phyloP scores from a whole-genome alignment of 805 yeast species.

The Pichia ethanolica region DNA sequence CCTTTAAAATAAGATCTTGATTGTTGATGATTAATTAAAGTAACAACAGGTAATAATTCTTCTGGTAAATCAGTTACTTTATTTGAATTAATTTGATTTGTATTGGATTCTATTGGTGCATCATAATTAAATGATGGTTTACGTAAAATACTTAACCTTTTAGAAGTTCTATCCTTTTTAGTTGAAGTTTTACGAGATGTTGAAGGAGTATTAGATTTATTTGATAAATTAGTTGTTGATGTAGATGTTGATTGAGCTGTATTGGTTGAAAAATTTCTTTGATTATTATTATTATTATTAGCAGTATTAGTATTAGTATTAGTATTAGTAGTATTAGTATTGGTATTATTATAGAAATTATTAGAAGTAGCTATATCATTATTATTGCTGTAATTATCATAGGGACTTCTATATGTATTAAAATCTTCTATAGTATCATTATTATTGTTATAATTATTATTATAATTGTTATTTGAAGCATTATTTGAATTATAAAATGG shows the following conservation, averaged over 20 bases:
- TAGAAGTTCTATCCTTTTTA: background rate
- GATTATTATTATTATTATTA: too few species aligned
- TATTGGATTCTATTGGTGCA: background rate
- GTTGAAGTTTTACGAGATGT: background rate
- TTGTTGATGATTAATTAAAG: conserved; percentile 63
- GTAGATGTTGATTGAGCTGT: background rate
- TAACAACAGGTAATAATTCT: conserved; percentile 65
- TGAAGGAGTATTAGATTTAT: background rate
- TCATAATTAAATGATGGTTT: conserved; percentile 5
- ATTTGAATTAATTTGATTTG: background rate
- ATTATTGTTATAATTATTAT: too few species aligned
- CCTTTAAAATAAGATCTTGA: conserved; percentile 44
- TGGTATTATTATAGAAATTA: too few species aligned
- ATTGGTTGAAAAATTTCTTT: background rate
- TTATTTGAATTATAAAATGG: too few species aligned
- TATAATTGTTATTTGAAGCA: too few species aligned
- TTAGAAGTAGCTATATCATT: too few species aligned
- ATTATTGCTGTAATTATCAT: too few species aligned
- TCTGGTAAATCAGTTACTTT: conserved; percentile 35
- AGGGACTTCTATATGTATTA: too few species aligned
- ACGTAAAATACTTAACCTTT: background rate
- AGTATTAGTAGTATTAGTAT: too few species aligned
- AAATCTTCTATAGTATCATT: too few species aligned
- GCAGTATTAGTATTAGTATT: too few species aligned
- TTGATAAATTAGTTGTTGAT: background rate